phyloP scores from a whole-genome alignment of 2,329 filamentous ascomycete genomes.

The Lasiodiplodia gonubiensis region DNA sequence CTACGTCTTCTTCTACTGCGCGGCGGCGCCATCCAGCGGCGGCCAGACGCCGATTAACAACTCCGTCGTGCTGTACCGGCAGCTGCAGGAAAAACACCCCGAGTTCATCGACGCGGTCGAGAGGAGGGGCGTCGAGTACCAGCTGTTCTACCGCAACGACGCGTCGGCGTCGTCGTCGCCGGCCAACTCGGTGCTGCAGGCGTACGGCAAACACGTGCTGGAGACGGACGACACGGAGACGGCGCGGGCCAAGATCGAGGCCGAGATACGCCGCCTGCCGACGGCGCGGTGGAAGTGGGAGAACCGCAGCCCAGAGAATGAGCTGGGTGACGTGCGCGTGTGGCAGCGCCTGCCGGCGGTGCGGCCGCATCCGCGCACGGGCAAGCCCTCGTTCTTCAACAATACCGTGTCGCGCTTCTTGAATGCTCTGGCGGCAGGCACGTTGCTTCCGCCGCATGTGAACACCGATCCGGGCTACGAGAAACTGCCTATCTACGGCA shows the following conservation, averaged over 20 bases:
- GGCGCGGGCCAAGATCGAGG: constrained; percentile 30
- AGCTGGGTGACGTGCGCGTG: constrained; percentile 25
- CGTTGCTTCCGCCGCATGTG: constrained; percentile 28
- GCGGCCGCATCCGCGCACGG: constrained; percentile 20
- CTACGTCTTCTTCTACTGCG: constrained; percentile 32
- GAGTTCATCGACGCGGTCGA: constrained; percentile 31
- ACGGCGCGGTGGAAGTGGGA: constrained; percentile 31
- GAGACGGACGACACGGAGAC: constrained; percentile 29
- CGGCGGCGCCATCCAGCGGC: constrained; percentile 27
- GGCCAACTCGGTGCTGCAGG: constrained; percentile 30
- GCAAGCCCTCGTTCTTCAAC: constrained; percentile 24
- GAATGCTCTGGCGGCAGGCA: constrained; percentile 23
- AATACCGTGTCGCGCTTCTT: constrained; percentile 22
- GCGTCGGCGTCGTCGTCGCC: no score
- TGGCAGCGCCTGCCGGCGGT: constrained; percentile 30
- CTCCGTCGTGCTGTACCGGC: constrained; percentile 29
- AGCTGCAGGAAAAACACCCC: constrained; percentile 27
- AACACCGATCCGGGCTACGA: constrained; percentile 11
- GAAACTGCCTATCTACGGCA: constrained; percentile 25
- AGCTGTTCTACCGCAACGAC: constrained; percentile 31
- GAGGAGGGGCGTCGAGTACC: constrained; percentile 30
- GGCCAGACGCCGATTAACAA: constrained; percentile 32
- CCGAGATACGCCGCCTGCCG: constrained; percentile 30
- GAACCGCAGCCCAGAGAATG: constrained; percentile 15
- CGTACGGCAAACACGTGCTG: constrained; percentile 29